Evolutionary conservation across 352 stramenopile species (phyloP).

Genomic region (Phytophthora ramorum): DNA sequence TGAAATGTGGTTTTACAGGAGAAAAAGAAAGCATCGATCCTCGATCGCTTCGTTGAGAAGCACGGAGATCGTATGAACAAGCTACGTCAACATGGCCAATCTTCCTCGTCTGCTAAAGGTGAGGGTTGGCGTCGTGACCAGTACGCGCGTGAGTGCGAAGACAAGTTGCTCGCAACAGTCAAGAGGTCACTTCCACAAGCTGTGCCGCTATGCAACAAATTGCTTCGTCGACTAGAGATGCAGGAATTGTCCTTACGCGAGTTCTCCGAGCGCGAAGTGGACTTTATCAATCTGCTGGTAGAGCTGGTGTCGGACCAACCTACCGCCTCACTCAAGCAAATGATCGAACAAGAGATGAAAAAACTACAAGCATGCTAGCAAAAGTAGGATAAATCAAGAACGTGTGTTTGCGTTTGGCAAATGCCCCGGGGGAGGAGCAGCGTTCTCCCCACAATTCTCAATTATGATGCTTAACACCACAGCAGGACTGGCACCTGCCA

Average conservation of each 20-base stretch:
- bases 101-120: slow-evolving; percentile 1
- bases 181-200: slow-evolving; percentile 74
- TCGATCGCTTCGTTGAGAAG: slow-evolving; percentile 82
- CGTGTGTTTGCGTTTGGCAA: slow-evolving; percentile 21
- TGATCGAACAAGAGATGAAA: slow-evolving; percentile 76
- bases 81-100: slow-evolving; percentile 30
- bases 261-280: slow-evolving; percentile 75
- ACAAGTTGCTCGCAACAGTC: slow-evolving; percentile 61
- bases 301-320: slow-evolving; percentile 82
- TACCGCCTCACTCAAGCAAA: slow-evolving; percentile 60
- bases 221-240: slow-evolving; percentile 70
- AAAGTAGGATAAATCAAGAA: neutral
- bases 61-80: slow-evolving; percentile 77
- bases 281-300: slow-evolving; percentile 85
- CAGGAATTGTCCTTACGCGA: slow-evolving; percentile 80
- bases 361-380: slow-evolving; percentile 46
- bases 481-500: slow-evolving; percentile 23
- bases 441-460: slow-evolving; percentile 22
- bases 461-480: slow-evolving; percentile 26
- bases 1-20: slow-evolving; percentile 37
- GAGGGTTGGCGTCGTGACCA: slow-evolving; percentile 51
- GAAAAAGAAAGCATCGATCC: slow-evolving; percentile 77
- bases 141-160: slow-evolving; percentile 51
- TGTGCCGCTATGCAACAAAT: slow-evolving; percentile 72
- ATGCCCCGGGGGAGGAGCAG: slow-evolving; percentile 24